phyloP scores from a whole-genome alignment of 179 eudicot genomes.

The Beta corolliflora region DNA sequence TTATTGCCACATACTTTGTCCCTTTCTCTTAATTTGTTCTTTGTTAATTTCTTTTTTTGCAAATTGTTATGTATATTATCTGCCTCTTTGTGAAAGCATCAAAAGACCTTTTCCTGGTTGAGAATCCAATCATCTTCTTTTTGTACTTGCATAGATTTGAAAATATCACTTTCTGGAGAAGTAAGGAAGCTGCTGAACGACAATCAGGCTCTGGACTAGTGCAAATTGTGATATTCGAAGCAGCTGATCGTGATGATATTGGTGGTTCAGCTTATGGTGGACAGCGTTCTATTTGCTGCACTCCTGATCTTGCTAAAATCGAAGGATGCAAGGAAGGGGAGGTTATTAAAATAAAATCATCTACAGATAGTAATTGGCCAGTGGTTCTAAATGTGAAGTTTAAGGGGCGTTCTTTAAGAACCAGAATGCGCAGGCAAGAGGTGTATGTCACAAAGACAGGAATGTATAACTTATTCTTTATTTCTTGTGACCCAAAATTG shows the following conservation, averaged over 20 bases:
- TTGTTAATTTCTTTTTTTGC: not conserved
- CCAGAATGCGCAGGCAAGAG: slow-evolving; percentile 61
- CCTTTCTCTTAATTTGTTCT: slow-evolving; percentile 11
- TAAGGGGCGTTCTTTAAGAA: slow-evolving; percentile 50
- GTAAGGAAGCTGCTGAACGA: slow-evolving; percentile 61
- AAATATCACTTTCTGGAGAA: slow-evolving; percentile 92
- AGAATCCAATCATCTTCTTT: not conserved
- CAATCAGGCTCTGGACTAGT: slow-evolving; percentile 70
- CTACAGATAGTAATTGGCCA: slow-evolving; percentile 76
- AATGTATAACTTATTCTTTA: slow-evolving; percentile 94
- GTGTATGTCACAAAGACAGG: slow-evolving; percentile 75
- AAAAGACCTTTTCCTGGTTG: not conserved
- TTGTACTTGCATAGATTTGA: slow-evolving; percentile 57
- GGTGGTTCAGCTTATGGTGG: slow-evolving; percentile 99
- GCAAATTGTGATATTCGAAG: slow-evolving; percentile 84
- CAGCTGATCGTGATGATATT: slow-evolving; percentile 92
- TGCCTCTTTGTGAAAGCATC: not conserved
- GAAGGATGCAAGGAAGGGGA: slow-evolving; percentile 97
- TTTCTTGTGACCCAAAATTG: slow-evolving; percentile 84
- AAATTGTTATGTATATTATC: not conserved
- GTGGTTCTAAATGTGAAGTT: slow-evolving; percentile 65
- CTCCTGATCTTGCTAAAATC: slow-evolving; percentile 95
- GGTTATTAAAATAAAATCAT: slow-evolving; percentile 72
- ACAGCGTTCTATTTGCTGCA: slow-evolving; percentile 95
- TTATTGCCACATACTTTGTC: not conserved